Evolutionary conservation across 257 asterid genomes (phyloP).

Genomic region (Penstemon newberryi): DNA sequence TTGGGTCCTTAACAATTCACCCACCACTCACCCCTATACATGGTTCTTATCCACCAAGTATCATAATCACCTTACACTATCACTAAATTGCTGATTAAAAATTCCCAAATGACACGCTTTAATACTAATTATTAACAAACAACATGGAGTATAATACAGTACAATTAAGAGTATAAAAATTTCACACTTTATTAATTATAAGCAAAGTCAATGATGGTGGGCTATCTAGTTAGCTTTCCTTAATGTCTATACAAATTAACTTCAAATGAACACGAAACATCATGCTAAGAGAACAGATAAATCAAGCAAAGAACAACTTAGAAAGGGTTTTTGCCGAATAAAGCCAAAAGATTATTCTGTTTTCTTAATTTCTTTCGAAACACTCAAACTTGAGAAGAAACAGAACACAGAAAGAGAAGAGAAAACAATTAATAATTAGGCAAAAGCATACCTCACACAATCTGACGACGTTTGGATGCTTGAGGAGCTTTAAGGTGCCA

Average conservation of each 20-base stretch:
- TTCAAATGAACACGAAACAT: too few relatives aligned
- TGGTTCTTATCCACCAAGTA: not conserved
- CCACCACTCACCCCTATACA: not conserved
- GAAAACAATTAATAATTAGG: not conserved
- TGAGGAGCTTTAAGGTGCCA: slow-evolving; percentile 88
- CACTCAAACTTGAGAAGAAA: too few relatives aligned
- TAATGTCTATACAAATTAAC: too few relatives aligned
- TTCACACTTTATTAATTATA: too few relatives aligned
- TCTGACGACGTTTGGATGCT: slow-evolving; percentile 91
- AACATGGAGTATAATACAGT: not conserved
- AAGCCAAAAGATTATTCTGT: too few relatives aligned
- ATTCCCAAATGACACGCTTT: not conserved
- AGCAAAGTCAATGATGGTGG: too few relatives aligned
- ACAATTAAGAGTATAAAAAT: too few relatives aligned
- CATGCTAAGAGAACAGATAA: too few relatives aligned
- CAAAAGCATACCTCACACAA: slow-evolving; percentile 63
- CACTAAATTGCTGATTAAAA: not conserved
- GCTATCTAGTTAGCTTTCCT: too few relatives aligned
- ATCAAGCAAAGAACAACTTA: too few relatives aligned
- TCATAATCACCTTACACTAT: not conserved
- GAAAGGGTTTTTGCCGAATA: too few relatives aligned
- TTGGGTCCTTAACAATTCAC: slow-evolving; percentile 8
- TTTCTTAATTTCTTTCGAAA: too few relatives aligned
- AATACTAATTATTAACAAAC: not conserved
- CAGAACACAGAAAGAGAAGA: not conserved